phyloP scores from a whole-genome alignment of 129 eudicot species.

The Arctium minus region DNA sequence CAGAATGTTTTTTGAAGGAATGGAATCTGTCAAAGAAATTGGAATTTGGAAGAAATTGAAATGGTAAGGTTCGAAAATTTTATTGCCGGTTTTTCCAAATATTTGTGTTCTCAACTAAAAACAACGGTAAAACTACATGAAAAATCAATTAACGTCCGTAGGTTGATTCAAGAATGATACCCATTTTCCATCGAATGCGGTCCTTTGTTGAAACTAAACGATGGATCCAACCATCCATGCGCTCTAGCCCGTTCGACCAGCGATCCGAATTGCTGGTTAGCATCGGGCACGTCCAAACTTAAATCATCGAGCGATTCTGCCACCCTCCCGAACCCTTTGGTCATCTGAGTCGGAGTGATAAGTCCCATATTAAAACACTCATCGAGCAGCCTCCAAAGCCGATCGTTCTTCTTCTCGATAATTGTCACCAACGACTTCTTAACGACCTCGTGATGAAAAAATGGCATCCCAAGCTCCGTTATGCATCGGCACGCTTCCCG shows the following conservation, averaged over 20 bases:
- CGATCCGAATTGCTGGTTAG: conserved; percentile 48
- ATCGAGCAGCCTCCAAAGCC: conserved; percentile 42
- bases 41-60: too few relatives aligned
- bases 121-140: conserved; percentile 2
- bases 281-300: conserved; percentile 88
- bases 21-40: too few relatives aligned
- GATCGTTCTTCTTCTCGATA: conserved; percentile 72
- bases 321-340: conserved; percentile 45
- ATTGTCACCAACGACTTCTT: conserved; percentile 67
- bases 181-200: conserved; percentile 50
- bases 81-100: conserved; percentile 14
- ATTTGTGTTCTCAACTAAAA: conserved; percentile 14
- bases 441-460: conserved; percentile 95
- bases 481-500: conserved; percentile 83
- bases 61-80: neutral
- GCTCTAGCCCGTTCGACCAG: conserved; percentile 47
- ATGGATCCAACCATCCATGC: conserved; percentile 71
- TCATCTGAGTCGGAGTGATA: too few relatives aligned
- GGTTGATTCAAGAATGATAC: conserved; percentile 19
- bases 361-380: too few relatives aligned
- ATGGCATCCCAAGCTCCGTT: conserved; percentile 86
- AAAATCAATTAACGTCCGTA: neutral
- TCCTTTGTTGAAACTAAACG: conserved; percentile 36
- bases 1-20: too few relatives aligned
- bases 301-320: conserved; percentile 75